phyloP scores from a whole-genome alignment of 306 rosid species.

The Prinsepia uniflora region DNA sequence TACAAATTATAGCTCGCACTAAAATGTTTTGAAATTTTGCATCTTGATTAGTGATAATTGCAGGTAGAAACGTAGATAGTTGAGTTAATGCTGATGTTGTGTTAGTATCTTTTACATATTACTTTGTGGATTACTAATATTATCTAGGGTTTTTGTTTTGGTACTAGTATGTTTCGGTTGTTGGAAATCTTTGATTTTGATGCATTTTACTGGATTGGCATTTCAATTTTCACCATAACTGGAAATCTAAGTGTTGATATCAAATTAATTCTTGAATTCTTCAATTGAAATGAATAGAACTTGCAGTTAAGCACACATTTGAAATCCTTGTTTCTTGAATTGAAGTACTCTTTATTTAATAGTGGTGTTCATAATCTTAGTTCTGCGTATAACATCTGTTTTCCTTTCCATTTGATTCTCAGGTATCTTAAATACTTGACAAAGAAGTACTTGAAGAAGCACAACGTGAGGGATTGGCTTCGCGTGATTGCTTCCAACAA shows the following conservation, averaged over 20 bases:
- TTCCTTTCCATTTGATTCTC: background rate
- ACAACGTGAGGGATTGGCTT: slow-evolving; percentile 95
- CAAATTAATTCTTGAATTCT: no score
- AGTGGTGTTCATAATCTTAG: background rate
- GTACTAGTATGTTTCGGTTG: no score
- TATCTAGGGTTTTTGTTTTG: no score
- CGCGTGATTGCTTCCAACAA: slow-evolving; percentile 90
- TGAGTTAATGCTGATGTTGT: background rate
- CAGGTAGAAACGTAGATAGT: background rate
- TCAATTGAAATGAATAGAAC: background rate
- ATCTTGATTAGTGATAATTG: background rate
- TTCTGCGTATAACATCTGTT: background rate
- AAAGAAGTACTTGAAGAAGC: slow-evolving; percentile 94
- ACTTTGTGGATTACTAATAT: background rate
- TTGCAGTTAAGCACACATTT: background rate
- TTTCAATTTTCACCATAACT: background rate
- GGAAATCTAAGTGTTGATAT: background rate
- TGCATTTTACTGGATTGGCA: background rate
- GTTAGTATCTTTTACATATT: background rate
- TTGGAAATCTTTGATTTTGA: background rate
- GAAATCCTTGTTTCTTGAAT: background rate
- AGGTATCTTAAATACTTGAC: slow-evolving; percentile 83
- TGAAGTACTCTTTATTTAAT: background rate
- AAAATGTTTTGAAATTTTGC: background rate
- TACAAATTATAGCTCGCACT: no score